Conservation (phyloP, 2,329 filamentous ascomycete species). For the Tolypocladium ovalisporum region DNA sequence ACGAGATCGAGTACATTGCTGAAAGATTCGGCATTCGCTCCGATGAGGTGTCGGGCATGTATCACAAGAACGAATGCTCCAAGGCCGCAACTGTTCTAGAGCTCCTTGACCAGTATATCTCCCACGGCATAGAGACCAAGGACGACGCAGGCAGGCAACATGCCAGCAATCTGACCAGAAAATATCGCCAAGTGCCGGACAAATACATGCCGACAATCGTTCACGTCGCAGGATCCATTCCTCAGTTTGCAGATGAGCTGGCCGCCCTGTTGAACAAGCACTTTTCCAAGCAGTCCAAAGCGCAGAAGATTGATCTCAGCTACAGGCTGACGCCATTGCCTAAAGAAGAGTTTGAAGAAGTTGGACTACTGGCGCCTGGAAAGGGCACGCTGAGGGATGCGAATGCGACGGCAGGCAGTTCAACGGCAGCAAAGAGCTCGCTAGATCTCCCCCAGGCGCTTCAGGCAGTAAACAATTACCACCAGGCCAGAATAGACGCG, state of each 20-base stretch:
- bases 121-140: slow-evolving; percentile 21
- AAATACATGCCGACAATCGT: slow-evolving; percentile 31
- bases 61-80: slow-evolving; percentile 25
- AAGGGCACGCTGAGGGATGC: not conserved
- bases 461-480: slow-evolving; percentile 14
- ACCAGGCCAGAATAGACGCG: slow-evolving; percentile 20
- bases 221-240: slow-evolving; percentile 24
- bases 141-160: slow-evolving; percentile 18
- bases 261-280: slow-evolving; percentile 29
- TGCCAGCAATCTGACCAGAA: slow-evolving; percentile 21
- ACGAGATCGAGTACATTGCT: slow-evolving; percentile 32
- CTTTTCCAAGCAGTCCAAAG: slow-evolving; percentile 27
- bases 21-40: slow-evolving; percentile 30
- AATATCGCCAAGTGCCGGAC: slow-evolving; percentile 30
- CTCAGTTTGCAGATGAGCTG: slow-evolving; percentile 26
- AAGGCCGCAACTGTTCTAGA: slow-evolving; percentile 28
- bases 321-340: slow-evolving; percentile 27
- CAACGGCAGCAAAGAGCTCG: not conserved
- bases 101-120: slow-evolving; percentile 31
- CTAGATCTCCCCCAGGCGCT: slow-evolving; percentile 16
- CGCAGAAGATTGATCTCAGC: slow-evolving; percentile 22
- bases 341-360: slow-evolving; percentile 7
- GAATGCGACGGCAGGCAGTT: not conserved
- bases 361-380: not conserved
- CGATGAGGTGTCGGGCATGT: slow-evolving; percentile 29